These are phyloP conservation scores for Cyphellophora attinorum DNA, from an alignment of 2,329 filamentous ascomycete species.

Conservation along the genomic window DNA sequence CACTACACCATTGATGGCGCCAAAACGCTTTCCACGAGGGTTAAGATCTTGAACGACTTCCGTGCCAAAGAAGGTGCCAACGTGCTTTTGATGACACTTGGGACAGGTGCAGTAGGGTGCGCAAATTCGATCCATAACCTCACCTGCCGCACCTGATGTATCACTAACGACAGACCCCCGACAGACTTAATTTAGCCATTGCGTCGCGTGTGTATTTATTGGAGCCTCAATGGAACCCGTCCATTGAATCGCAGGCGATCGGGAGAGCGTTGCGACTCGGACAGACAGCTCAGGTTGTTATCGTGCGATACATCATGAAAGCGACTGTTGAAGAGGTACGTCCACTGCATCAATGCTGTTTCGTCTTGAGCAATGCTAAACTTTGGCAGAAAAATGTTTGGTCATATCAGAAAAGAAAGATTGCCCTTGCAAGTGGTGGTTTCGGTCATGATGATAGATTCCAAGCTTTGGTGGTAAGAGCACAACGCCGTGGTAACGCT, in stretches of 20 bases:
- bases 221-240: slow-evolving; percentile 48
- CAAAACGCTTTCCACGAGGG: slow-evolving; percentile 25
- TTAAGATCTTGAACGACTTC: slow-evolving; percentile 32
- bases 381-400: too few relatives aligned
- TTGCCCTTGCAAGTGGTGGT: too few relatives aligned
- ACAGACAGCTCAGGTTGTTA: slow-evolving; percentile 32
- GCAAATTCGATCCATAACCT: slow-evolving; percentile 33
- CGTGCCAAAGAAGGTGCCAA: slow-evolving; percentile 14
- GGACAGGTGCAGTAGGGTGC: slow-evolving; percentile 43
- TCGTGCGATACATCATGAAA: slow-evolving; percentile 37
- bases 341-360: too few relatives aligned
- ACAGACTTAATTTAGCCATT: slow-evolving; percentile 38
- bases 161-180: too few relatives aligned
- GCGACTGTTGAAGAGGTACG: slow-evolving; percentile 36
- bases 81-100: slow-evolving; percentile 45
- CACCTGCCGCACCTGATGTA: neutral
- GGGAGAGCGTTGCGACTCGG: slow-evolving; percentile 39
- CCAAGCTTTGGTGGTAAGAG: too few relatives aligned
- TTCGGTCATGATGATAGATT: too few relatives aligned
- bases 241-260: slow-evolving; percentile 43
- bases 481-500: too few relatives aligned
- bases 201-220: slow-evolving; percentile 42
- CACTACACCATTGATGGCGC: slow-evolving; percentile 35
- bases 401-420: too few relatives aligned
- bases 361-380: too few relatives aligned